Base-by-base conservation (phyloP, 2,329 filamentous ascomycete genomes). In the Colletotrichum tamarilloi region DNA sequence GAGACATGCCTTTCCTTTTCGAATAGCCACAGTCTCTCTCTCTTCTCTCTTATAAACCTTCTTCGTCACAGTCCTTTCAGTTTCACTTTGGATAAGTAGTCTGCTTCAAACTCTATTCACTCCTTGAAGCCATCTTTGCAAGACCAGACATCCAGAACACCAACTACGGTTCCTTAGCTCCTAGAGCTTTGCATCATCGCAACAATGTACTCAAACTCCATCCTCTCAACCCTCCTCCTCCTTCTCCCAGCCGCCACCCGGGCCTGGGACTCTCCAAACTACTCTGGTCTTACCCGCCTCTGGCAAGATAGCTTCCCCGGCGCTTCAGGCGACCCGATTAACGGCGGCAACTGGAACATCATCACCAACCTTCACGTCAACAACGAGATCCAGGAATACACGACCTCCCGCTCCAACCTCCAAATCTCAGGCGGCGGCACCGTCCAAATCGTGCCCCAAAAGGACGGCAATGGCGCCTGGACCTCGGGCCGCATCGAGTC, bases 351-450 rank as follows among this genome's bases (percentile, higher is more conserved):
- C 72, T 89, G 87, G 87, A 85, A 86, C 78, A 82, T 85, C 75
- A 82, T 86, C 68, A 82, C 83, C 42, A 78, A 85, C 78, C 76
- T 86, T n/a, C 78, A 83, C 72, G 82, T 84, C 77, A 89, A 89
- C 81, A 81, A 83, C 76, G 87, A 89, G 79, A 78, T 83, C 60
- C 83, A 89, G 79, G 80, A 80, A 4, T 89, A 89, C 81, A 83
- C 83, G 49, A 77, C 79, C 4, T 84, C 82, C 60, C 81, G 80
- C 67, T 75, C 78, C 71, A 88, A 89, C 79, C 80, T 87, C 22
- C 87, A 89, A 77, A 82, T 87, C 59, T 87, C 85, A 8, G 87
- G 87, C 12, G 87, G 85, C 53, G 75, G 81, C n/a, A 88, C 87
- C 0, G 79, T 89, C 14, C 87, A 89, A 78, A 81, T 89, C 66